Evolutionary conservation across 1,284 basidiomycete species (phyloP), one percentile per base, ranked within the genome.

Genomic region (Blastosporella zonata): DNA sequence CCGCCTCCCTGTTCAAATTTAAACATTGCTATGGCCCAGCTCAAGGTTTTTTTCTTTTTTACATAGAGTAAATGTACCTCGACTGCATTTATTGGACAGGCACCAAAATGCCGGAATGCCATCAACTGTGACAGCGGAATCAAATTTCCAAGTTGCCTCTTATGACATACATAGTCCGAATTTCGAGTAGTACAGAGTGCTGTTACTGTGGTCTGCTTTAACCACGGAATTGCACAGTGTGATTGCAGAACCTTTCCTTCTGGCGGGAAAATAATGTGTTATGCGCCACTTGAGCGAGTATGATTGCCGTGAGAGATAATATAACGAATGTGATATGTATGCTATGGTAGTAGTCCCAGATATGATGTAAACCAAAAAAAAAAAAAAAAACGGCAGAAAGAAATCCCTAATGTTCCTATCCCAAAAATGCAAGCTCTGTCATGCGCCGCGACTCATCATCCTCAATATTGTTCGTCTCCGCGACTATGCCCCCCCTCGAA

Each of bases 341-440:
- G 13, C 6, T 33, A 33, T 27, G 25, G 25, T n/a, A n/a, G n/a
- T n/a, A 13, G 34, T 18, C 17, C 34, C 18, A 35, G 18, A 35
- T n/a, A n/a, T 35, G 15, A 33, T 38, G 13, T 20, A 43, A 34
- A 34, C 25, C 28, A 28, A 39, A 28, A 22, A 41, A 9, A 27
- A 10, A 20, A 28, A 23, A 47, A 44, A 52, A 25, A 43, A 27
- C 45, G 43, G 37, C 47, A 38, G 46, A 55, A 44, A 29, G 34
- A 21, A 22, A 44, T 15, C 2, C 15, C 20, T 36, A 25, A 27
- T 48, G 46, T 33, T 15, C 28, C 49, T 59, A 79, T 53, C 73
- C 72, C 58, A 87, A 65, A 62, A 87, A 87, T 50, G 83, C 84
- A 59, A 86, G 64, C 68, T 87, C 85, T 47, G 79, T 79, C 68